Evolutionary conservation across 2,329 filamentous ascomycete species (phyloP).

Genomic region (Zymoseptoria pseudotritici): DNA sequence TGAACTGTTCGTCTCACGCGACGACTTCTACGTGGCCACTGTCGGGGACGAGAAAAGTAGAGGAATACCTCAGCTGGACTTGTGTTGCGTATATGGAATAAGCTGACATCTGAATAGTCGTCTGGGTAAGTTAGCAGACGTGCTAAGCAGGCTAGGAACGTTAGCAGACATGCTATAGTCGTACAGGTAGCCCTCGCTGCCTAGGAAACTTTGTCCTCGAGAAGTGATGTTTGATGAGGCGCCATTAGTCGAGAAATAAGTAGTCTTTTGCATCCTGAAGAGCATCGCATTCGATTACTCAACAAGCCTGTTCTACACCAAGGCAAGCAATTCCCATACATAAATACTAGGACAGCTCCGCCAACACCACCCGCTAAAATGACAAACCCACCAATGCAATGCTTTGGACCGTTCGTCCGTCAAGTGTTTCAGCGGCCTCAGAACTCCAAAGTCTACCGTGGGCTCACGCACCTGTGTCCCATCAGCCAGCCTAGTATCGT

Average conservation of each 20-base stretch:
- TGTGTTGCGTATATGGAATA: no score
- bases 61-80: no score
- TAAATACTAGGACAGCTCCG: not conserved
- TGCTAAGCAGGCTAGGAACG: no score
- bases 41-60: no score
- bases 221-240: no score
- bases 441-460: not conserved
- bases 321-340: not conserved
- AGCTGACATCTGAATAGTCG: no score
- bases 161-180: no score
- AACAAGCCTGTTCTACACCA: not conserved
- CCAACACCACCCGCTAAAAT: not conserved
- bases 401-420: not conserved
- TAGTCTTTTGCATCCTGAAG: not conserved
- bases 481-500: conserved; percentile 12
- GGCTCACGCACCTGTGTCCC: not conserved
- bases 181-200: no score
- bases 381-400: not conserved
- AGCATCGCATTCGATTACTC: not conserved
- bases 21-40: not conserved
- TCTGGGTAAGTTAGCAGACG: no score
- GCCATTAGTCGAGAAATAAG: no score
- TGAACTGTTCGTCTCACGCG: not conserved
- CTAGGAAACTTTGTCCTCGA: no score
- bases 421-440: not conserved